Base-by-base conservation (phyloP, 495 filamentous ascomycete genomes). In the Glarea lozoyensis region DNA sequence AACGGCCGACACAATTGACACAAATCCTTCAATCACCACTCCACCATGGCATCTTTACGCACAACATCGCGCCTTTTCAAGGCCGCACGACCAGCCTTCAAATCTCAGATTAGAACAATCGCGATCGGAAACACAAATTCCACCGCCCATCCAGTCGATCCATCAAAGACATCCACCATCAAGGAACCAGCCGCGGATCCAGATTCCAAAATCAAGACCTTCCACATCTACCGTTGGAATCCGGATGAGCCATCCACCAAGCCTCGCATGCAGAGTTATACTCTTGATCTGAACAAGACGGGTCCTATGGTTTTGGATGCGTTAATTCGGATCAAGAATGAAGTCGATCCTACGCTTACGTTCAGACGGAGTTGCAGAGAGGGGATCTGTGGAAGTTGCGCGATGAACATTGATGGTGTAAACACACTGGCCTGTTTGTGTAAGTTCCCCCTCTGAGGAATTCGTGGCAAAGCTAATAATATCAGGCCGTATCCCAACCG, bases 191-290 rank as follows among this genome's bases (percentile, higher is more conserved):
- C 54, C 36, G 57, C 70, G 30, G 70, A 67, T 40, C 64, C 71
- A 37, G 58, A 73, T 16, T 60, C 80, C 38, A 79, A 73, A 53
- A 81, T 82, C 62, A 97, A 96, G 78, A 87, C 85, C 44, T 98
- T 98, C 79, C 84, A 96, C 65, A 79, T 98, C 76, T 98, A 98
- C 79, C 82, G 92, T 55, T 98, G 92, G 92, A 93, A 93, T 60
- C 92, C 92, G 30, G 92, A 97, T 60, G 68, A 75, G 46, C 92
- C 92, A 21, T 74, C 76, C 59, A 76, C 82, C 68, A 98, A 98
- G 78, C 90, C 92, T 29, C 75, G 69, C 61, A 94, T 98, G 90
- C 87, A 96, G 73, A 75, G 70, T 48, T 98, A 96, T 67, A 81
- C 85, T 15, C 68, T 98, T 49, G 92, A 98, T 57, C 68, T 98